Percentiles rank a stretch among this genome's conserved stretches.
These are phyloP conservation scores for Narthecium ossifragum DNA, from an alignment of 106 monocot species.

Conservation along the genomic window DNA sequence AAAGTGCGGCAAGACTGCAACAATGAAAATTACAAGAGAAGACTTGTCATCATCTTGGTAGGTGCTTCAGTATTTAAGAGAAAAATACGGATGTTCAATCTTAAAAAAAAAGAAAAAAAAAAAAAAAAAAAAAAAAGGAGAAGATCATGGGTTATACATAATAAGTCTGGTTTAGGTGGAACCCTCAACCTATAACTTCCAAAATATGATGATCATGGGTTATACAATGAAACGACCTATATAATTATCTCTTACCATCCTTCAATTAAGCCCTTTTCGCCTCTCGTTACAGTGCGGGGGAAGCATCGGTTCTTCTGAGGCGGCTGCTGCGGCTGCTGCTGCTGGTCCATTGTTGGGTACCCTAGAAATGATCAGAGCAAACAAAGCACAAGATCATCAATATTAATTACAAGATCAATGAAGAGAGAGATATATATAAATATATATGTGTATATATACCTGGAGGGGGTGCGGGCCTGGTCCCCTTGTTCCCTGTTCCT, in stretches of 20 bases:
- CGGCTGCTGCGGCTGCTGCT: too few species aligned
- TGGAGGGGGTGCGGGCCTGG: constrained; percentile 5
- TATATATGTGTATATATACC: neutral
- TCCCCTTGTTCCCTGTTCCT: neutral
- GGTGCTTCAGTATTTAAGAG: neutral
- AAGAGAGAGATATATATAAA: constrained; percentile 3
- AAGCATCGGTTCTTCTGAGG: neutral
- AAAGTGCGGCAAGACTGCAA: constrained; percentile 21
- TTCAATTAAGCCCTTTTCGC: constrained; percentile 15
- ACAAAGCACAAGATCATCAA: neutral
- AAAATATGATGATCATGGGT: neutral
- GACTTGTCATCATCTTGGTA: neutral
- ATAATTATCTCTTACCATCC: constrained; percentile 11
- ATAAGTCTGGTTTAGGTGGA: neutral
- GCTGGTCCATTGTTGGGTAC: constrained; percentile 7
- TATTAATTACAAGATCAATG: neutral
- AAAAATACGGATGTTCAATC: neutral
- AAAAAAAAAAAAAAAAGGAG: neutral
- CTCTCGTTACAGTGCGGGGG: constrained; percentile 3
- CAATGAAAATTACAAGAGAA: neutral
- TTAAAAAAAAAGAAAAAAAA: too few species aligned
- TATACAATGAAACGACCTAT: neutral
- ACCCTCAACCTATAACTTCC: neutral
- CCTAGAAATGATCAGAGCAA: neutral
- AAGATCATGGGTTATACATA: neutral